Evolutionary conservation across 2,329 filamentous ascomycete genomes (phyloP), one percentile per base, ranked within the genome.

Genomic region (Aspergillus pseudotamarii): DNA sequence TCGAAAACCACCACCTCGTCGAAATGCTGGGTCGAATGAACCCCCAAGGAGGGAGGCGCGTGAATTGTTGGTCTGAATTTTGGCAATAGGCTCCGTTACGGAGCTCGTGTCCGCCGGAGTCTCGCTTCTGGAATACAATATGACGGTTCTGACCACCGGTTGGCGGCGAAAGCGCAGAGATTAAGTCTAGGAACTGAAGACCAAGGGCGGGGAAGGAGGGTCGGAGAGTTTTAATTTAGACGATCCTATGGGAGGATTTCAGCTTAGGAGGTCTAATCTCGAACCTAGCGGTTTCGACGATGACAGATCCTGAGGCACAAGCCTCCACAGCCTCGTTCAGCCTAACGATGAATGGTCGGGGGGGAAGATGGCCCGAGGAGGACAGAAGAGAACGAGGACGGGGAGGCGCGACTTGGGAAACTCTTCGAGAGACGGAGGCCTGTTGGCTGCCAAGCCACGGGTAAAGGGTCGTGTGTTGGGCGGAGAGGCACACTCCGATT

Each of bases 41-140:
- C 83, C 84, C 79, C 85, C 85, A 70, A 89, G 80, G 73, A 88
- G 84, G 80, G 85, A 88, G 73, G 83, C 76, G 72, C 84, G 82
- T 61, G 83, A 82, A 74, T 83, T 81, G 80, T 86, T 84, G 70
- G 81, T 82, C 76, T 77, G 79, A 84, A 85, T 85, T 79, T 86
- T 86, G 81, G 71, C 73, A 70, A 77, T 72, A 60, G 73, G 77
- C 73, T 79, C 78, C 77, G 72, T 68, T 55, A 71, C 71, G 78
- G 78, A 79, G 78, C 76, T 73, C 54, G 70, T 64, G 57, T 73
- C 71, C 66, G 69, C 69, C 60, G 66, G 57, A 65, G 67, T 64
- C 45, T 71, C 65, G 60, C 63, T 23, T 55, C 64, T 50, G 65
- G 66, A 69, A 75, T 75, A 69, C 71, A 76, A 72, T 69, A 66